Evolutionary conservation across 2,329 filamentous ascomycete species (phyloP), one percentile per base, ranked within the genome.

Genomic region (Colletotrichum filicis): DNA sequence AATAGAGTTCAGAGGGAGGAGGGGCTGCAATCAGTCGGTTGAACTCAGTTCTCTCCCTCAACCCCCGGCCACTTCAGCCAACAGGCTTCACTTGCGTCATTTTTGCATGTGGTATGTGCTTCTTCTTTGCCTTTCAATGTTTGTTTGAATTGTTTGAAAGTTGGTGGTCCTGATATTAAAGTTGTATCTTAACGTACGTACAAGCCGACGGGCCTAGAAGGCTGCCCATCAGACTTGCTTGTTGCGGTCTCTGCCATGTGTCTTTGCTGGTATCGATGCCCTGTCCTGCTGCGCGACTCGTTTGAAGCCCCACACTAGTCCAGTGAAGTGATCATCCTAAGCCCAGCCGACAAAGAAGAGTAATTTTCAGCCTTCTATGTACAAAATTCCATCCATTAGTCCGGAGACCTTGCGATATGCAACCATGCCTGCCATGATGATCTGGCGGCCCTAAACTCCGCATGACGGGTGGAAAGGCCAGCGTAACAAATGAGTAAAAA

Each of bases 151-250:
- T 65, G 11, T 68, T 19, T 59, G 24, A 65, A 28, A 56, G 26
- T 71, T 59, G 37, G 65, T 52, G 56, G 32, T 71, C 12, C 49
- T 73, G 60, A 24, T 71, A 73, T 73, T 73, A 73, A 73, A 71
- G 35, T 60, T 61, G 55, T 73, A 71, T 61, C 26, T 61, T 46
- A 65, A 61, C 55, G 56, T 72, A 68, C 52, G 32, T 58, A 52
- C 65, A 71, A 63, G 68, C 35, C 65, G 57, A 37, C 14, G 35
- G 57, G 56, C 49, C 35, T 16, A 58, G 35, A n/a, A 61, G 32
- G 28, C 26, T 49, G 35, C 30, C 37, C 52, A 22, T 26, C 58
- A 62, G 52, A 42, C 58, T 57, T 62, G 56, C 49, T 22, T 22
- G 37, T 28, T 28, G 22, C 22, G 35, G 24, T 68, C 28, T 62